phyloP scores from a whole-genome alignment of 805 yeast species.

The Saccharomyces mikatae region DNA sequence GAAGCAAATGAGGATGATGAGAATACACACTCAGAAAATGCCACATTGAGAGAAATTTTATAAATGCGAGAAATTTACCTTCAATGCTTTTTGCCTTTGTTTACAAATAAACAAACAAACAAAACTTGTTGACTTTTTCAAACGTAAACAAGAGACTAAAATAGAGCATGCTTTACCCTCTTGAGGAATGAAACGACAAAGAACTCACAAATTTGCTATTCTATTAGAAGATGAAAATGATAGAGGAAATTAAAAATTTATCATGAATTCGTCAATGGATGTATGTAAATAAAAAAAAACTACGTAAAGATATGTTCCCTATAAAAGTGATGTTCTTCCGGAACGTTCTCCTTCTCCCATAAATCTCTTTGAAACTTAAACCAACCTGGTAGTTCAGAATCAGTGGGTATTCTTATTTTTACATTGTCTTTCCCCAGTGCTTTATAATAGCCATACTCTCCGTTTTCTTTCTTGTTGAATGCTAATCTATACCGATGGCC shows the following conservation, averaged over 20 bases:
- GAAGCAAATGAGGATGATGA: conserved; percentile 4
- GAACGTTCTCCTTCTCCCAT: conserved; percentile 49
- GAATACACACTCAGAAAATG: conserved; percentile 2
- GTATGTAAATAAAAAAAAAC: not conserved
- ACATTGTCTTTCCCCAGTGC: conserved; percentile 3
- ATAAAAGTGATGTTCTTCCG: conserved; percentile 29
- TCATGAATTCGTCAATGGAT: not conserved
- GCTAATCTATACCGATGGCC: conserved; percentile 28
- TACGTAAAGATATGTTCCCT: conserved; percentile 27
- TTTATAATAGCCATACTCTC: conserved; percentile 35
- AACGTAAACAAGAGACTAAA: not conserved
- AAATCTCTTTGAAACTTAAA: conserved; percentile 51
- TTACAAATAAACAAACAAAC: not conserved
- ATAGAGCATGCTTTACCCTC: not conserved
- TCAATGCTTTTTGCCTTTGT: not conserved
- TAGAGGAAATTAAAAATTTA: not conserved
- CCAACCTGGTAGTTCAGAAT: conserved; percentile 66
- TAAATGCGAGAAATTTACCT: not conserved
- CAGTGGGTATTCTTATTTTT: conserved; percentile 48
- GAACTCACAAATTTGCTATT: not conserved
- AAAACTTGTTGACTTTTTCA: not conserved
- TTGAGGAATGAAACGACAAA: not conserved
- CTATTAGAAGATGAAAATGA: not conserved
- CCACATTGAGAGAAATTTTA: conserved; percentile 17
- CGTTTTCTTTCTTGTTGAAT: conserved; percentile 25